Base-by-base conservation (phyloP, 805 yeast genomes). In the Pichia phayaonensis region DNA sequence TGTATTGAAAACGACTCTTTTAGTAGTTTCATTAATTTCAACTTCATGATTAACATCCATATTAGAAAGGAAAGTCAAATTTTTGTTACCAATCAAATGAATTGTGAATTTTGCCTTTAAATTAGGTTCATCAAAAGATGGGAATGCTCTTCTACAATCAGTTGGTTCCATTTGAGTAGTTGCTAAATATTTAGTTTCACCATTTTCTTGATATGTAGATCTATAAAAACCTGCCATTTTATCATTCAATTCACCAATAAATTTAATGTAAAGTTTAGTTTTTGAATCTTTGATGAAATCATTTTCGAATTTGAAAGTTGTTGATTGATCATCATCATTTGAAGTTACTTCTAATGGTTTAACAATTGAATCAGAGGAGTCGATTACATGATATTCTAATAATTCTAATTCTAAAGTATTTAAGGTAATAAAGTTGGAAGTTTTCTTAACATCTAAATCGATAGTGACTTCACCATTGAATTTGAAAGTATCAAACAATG, bases 141-240 rank as follows among this genome's bases (percentile, higher is more conserved):
- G 84, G 62, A 79, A 79, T 10, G 81, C 79, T 54, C 80, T 69
- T 65, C 84, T 70, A 49, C 81, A 80, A 56, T 77, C 82, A 8
- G 83, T 77, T 45, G 84, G 79, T 62, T 79, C 84, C 61, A 79
- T 77, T 60, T 79, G 84, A 23, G 84, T 79, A n/a, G 80, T 72
- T 20, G 77, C 71, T 70, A 77, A 71, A 52, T 61, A 61, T 58
- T 75, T 74, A 16, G 70, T 67, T 44, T 60, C 65, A 21, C 75
- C 80, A 42, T 72, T 59, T 47, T 64, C 62, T 52, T 73, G 75
- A 57, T 77, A 79, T 6, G 70, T 62, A 10, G 82, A 77, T 58
- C 74, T 67, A 63, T 78, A 79, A 61, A 79, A 77, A 11, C 82
- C 83, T 2, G 81, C 74, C 82, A 79, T 76, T 59, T 78, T 76